phyloP scores from a whole-genome alignment of 2,329 filamentous ascomycete genomes.

The Pseudopyricularia cyperi region DNA sequence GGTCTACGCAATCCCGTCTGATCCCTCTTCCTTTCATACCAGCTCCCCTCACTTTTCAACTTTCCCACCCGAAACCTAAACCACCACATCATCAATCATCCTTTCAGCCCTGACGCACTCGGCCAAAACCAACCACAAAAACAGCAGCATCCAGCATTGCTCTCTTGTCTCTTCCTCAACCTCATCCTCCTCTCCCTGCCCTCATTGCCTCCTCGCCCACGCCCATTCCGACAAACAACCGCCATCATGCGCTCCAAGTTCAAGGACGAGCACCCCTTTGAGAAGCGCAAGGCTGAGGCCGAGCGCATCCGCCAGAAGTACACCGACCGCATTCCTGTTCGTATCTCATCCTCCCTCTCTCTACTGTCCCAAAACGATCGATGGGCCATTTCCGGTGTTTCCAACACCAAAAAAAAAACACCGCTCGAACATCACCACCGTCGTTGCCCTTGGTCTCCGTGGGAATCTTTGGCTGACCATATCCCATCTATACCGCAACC shows the following conservation, averaged over 20 bases:
- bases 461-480: constrained; percentile 11
- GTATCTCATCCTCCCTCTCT: constrained; percentile 24
- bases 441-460: too few relatives aligned
- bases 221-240: too few relatives aligned
- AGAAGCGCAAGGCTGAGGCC: constrained; percentile 99
- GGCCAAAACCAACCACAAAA: neutral
- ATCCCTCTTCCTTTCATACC: neutral
- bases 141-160: neutral
- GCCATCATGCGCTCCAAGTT: constrained; percentile 94
- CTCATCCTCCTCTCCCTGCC: too few relatives aligned
- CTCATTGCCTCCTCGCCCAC: too few relatives aligned
- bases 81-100: neutral
- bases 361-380: too few relatives aligned
- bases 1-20: neutral
- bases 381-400: neutral
- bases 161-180: neutral
- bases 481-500: neutral
- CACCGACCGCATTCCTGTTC: constrained; percentile 91
- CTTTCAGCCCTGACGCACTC: neutral
- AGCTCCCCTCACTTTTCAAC: too few relatives aligned
- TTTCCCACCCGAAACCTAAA: neutral
- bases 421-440: too few relatives aligned
- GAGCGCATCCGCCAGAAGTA: constrained; percentile 99
- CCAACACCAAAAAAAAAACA: too few relatives aligned
- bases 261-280: constrained; percentile 99